Conservation (phyloP, 2,329 filamentous ascomycete genomes). For the Helicocarpus griseus region DNA sequence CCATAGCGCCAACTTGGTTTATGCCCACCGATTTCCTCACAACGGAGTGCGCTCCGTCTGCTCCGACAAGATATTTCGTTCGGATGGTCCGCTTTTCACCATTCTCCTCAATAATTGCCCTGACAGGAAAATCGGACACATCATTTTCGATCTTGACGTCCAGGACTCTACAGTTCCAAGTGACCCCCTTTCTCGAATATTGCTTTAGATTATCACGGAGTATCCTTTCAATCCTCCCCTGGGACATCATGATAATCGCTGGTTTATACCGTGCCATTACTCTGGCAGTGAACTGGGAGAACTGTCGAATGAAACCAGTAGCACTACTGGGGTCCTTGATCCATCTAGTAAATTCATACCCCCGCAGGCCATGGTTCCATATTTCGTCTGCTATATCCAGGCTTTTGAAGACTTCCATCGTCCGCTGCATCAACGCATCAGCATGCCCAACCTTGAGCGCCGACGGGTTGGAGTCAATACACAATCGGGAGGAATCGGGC, state of each 20-base stretch:
- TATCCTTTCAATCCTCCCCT: slow-evolving; percentile 61
- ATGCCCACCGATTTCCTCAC: slow-evolving; percentile 47
- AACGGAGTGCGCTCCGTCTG: slow-evolving; percentile 60
- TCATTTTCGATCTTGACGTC: slow-evolving; percentile 49
- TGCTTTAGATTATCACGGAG: slow-evolving; percentile 57
- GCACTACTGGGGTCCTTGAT: not conserved
- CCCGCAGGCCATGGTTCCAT: slow-evolving; percentile 40
- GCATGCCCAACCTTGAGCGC: slow-evolving; percentile 34
- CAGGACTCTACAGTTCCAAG: slow-evolving; percentile 56
- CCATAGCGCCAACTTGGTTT: slow-evolving; percentile 55
- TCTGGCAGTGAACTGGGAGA: slow-evolving; percentile 38
- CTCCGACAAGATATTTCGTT: slow-evolving; percentile 62
- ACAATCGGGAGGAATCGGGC: slow-evolving; percentile 30
- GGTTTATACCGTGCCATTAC: slow-evolving; percentile 14
- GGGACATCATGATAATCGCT: slow-evolving; percentile 59
- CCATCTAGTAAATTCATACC: slow-evolving; percentile 47
- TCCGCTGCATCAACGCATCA: slow-evolving; percentile 35
- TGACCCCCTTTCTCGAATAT: slow-evolving; percentile 47
- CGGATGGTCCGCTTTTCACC: slow-evolving; percentile 36
- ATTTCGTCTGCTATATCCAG: slow-evolving; percentile 25
- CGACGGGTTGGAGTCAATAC: slow-evolving; percentile 32
- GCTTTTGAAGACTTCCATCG: slow-evolving; percentile 34
- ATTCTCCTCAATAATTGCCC: slow-evolving; percentile 23
- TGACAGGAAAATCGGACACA: slow-evolving; percentile 33
- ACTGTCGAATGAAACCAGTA: slow-evolving; percentile 1